Evolutionary conservation across 2,329 filamentous ascomycete species (phyloP), one percentile per base, ranked within the genome.

Genomic region (Aspergillus pseudoglaucus): DNA sequence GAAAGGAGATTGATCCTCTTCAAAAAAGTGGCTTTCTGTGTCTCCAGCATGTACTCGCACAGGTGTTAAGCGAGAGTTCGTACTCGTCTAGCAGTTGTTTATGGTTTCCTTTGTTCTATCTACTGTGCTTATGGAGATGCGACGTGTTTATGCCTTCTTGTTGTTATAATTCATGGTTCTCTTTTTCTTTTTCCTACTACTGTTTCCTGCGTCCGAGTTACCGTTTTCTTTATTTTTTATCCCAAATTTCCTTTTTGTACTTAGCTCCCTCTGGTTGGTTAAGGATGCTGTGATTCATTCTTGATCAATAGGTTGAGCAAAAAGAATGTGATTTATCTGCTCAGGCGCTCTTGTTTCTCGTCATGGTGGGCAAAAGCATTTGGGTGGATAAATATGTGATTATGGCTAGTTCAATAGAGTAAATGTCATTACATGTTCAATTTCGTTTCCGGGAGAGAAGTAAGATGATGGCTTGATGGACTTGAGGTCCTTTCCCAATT

Each of bases 21-120:
- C 59, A 63, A 64, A 67, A 55, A 68, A 68, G 65, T 68, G 65
- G 65, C 63, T 68, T 69, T 63, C 61, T 65, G 59, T 63, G 59
- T 63, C 60, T 62, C 55, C 55, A 60, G 58, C 55, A 62, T 60
- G 61, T 62, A 58, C 57, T 58, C 53, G 54, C 57, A 53, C 59
- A 57, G 55, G 54, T 58, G 56, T 52, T 42, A 54, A 50, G 48
- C 32, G 44, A 53, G 52, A 47, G 53, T 49, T 46, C 44, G 30
- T 42, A 52, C 48, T 51, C 48, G 41, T 44, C 49, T 41, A 30
- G 42, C 52, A 50, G 51, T 54, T 60, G 59, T 58, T 59, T 46
- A 65, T 64, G 64, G 56, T 66, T 68, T 66, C 59, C 57, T 64
- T 63, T 67, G 57, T 64, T 60, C 42, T 25, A 12, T 42, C 14